Evolutionary conservation across 75 land plant genomes (phyloP).

Genomic region (Pseudotsuga menziesii): DNA sequence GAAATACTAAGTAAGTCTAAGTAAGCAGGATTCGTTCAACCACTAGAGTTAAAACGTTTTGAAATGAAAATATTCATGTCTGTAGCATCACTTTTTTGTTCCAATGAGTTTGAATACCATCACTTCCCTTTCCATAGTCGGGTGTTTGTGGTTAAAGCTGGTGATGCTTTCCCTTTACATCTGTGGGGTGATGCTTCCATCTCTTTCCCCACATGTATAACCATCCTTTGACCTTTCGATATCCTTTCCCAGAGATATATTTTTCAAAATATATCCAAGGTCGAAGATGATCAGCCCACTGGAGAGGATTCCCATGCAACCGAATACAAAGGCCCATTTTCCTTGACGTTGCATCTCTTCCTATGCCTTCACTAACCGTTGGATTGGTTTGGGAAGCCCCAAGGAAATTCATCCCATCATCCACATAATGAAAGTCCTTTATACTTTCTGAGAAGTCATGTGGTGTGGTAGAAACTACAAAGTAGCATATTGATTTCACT

Average conservation of each 20-base stretch:
- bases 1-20: no score
- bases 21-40: no score
- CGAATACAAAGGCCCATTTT: constrained; percentile 35
- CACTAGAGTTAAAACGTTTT: no score
- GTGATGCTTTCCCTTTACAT: no score
- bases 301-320: constrained; percentile 93
- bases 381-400: constrained; percentile 79
- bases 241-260: constrained; percentile 41
- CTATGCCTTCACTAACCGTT: constrained; percentile 45
- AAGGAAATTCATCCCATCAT: constrained; percentile 73
- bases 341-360: constrained; percentile 20
- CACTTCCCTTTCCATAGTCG: no score
- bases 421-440: constrained; percentile 74
- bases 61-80: no score
- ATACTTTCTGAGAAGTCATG: constrained; percentile 62
- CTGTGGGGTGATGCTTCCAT: no score
- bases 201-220: no score
- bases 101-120: no score
- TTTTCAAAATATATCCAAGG: constrained; percentile 73
- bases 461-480: constrained; percentile 47
- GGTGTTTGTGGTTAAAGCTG: no score
- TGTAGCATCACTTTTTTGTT: no score
- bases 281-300: constrained; percentile 66
- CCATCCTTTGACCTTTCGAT: no score
- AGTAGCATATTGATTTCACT: constrained; percentile 10